Evolutionary conservation across 1,284 basidiomycete genomes (phyloP).

Genomic region (Ustilago trichophora): DNA sequence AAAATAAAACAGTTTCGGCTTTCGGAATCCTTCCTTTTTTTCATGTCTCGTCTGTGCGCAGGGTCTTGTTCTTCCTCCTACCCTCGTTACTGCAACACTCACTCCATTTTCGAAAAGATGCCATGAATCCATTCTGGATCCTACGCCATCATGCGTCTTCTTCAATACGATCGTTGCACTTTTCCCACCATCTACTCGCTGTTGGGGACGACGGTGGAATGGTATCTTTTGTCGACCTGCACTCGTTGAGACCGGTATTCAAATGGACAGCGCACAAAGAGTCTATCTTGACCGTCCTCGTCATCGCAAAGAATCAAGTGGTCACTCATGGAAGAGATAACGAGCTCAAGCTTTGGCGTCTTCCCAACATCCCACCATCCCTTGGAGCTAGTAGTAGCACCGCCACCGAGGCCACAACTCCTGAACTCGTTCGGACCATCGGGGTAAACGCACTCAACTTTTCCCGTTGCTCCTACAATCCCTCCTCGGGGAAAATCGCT

Average conservation of each 20-base stretch:
- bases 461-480: slow-evolving; percentile 77
- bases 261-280: slow-evolving; percentile 82
- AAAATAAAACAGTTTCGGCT: no score
- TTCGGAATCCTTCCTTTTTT: no score
- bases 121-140: slow-evolving; percentile 73
- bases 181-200: slow-evolving; percentile 76
- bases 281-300: slow-evolving; percentile 78
- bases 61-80: background rate
- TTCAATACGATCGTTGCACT: slow-evolving; percentile 73
- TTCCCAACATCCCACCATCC: background rate
- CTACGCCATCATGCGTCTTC: slow-evolving; percentile 75
- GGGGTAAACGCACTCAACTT: slow-evolving; percentile 90
- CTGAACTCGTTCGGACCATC: slow-evolving; percentile 74
- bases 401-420: no score
- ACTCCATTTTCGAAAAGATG: background rate
- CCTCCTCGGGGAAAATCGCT: slow-evolving; percentile 75
- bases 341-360: slow-evolving; percentile 76
- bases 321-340: slow-evolving; percentile 91
- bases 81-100: background rate
- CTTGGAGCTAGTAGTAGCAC: no score
- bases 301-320: slow-evolving; percentile 73
- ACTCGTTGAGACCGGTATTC: slow-evolving; percentile 75
- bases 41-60: no score
- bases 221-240: slow-evolving; percentile 77
- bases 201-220: slow-evolving; percentile 80